Evolutionary conservation across 2,329 filamentous ascomycete genomes (phyloP).

Genomic region (Botrytis aclada): DNA sequence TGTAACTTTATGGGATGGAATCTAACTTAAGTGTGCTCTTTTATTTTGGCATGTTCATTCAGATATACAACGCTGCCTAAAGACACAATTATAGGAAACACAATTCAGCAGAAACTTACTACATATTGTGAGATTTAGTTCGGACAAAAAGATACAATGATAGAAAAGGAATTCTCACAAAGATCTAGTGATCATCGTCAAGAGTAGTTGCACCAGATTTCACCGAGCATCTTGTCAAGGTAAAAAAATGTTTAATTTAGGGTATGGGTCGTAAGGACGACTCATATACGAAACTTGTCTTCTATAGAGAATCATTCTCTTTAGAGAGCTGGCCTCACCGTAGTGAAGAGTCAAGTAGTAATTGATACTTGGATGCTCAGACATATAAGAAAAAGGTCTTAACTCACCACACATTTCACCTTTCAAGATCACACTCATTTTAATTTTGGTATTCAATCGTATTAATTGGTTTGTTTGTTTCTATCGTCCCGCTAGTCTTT

Average conservation of each 20-base stretch:
- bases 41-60: neutral
- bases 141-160: neutral
- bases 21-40: neutral
- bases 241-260: neutral
- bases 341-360: neutral
- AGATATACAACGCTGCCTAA: rapidly evolving
- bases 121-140: rapidly evolving
- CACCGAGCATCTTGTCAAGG: neutral
- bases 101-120: neutral
- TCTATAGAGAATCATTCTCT: neutral
- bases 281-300: neutral
- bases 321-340: too few species aligned
- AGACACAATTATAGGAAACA: neutral
- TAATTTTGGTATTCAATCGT: neutral
- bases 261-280: neutral
- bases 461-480: neutral
- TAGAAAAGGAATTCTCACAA: neutral
- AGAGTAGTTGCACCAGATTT: too few species aligned
- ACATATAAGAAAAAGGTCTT: neutral
- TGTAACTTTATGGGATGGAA: neutral
- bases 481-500: rapidly evolving
- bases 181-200: neutral
- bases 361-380: neutral
- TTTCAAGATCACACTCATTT: neutral
- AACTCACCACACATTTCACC: neutral